Base-by-base conservation (phyloP, 495 filamentous ascomycete species). In the Rhizodiscina lignyota region DNA sequence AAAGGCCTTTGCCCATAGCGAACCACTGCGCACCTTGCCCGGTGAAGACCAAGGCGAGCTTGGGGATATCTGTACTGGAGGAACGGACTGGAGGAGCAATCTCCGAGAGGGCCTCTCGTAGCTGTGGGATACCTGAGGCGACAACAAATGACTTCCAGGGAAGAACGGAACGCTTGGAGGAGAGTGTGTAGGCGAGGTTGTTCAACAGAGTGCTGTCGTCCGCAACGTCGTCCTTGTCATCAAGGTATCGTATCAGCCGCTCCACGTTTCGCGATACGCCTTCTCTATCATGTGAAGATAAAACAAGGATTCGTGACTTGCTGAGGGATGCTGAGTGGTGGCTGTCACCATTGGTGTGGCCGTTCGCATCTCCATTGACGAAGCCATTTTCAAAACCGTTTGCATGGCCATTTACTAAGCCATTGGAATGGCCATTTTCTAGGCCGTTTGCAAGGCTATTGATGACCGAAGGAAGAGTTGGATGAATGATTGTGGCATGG, bases 21-120 rank as follows among this genome's bases (percentile, higher is more conserved):
- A 39, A 37, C 46, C 53, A 62, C 21, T 64, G 62, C 1, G 60
- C 60, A n/a, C 62, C 62, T 40, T 66, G 62, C 3, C 62, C 62
- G 1, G 62, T 66, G 38, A 66, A 64, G 0, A 63, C 40, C 8
- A 44, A 46, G 15, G 30, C 36, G 24, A 40, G 18, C 12, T 40
- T 35, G 12, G 28, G 28, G 5, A 24, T 13, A 21, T 33, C 32
- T 30, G 44, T 21, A 18, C 32, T 26, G 11, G 41, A 29, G 21
- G n/a, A 3, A 23, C 33, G 36, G 37, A 44, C 2, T 35, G 21
- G 18, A 24, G 27, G 6, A 37, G 15, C 5, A 30, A 38, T 18
- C 35, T 15, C 3, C 32, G 38, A 19, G 39, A 19, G 18, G 30
- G 18, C 5, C 45, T 17, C 12, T 35, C 37, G 1, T 21, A 18